Evolutionary conservation across 2,329 filamentous ascomycete genomes (phyloP), one percentile per base, ranked within the genome.

Genomic region (Septoria petroselini): DNA sequence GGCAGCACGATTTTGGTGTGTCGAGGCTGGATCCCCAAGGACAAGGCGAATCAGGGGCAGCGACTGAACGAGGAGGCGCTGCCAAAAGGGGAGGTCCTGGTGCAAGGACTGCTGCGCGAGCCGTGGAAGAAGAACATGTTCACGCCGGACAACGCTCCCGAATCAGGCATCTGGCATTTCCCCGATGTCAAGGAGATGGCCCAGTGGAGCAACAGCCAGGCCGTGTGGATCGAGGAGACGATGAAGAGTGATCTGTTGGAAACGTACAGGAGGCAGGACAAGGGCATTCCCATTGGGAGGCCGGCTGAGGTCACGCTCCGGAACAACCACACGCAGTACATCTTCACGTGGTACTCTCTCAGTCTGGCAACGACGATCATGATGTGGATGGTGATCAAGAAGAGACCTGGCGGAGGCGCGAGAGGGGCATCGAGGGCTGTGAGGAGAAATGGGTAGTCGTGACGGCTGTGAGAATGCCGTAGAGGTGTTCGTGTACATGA

Each of bases 41-140:
- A 83, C 59, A 76, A 86, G 62, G 79, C 79, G 48, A 71, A 80
- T 52, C 85, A 91, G 71, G 73, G 73, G 58, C 73, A 76, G 48
- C 73, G 88, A 30, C 68, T 78, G 0, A 27, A 27, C 9, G 23
- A 27, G 2, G 79, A 82, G 18, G 82, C 83, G 1, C 60, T 97
- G 58, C 85, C 86, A 0, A 68, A 65, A 41, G 88, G 83, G 0
- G 81, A 86, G 62, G 84, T 97, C 7, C 80, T 78, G 0, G 83
- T 98, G 2, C 84, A 95, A 71, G 93, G 93, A 0, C 64, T 98
- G 67, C 68, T 98, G 67, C 74, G 93, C 52, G 83, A 93, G 72
- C 91, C 91, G 7, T 95, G 88, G 81, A 93, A 95, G 79, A 95
- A 91, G 78, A 98, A 98, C 69, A 86, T 91, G 80, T 98, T 98